Conservation (phyloP, 371 early-diverging fungal species). For the Mucor racemosus region DNA sequence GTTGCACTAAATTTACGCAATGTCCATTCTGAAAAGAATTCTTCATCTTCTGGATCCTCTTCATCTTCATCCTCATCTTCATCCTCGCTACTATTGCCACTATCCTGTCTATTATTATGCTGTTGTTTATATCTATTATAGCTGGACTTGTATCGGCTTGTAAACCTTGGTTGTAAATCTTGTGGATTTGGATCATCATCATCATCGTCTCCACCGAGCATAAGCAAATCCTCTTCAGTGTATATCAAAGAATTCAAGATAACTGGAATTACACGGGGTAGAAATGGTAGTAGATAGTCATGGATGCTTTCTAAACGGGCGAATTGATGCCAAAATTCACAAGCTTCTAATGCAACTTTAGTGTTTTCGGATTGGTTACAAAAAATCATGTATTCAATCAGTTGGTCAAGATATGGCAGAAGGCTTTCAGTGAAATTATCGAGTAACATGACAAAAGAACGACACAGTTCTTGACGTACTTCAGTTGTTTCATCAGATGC, state of each 20-base stretch:
- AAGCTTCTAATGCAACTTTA: slow-evolving; percentile 90
- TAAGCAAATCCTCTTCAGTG: slow-evolving; percentile 82
- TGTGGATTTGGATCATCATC: slow-evolving; percentile 73
- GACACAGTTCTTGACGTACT: slow-evolving; percentile 88
- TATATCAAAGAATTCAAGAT: slow-evolving; percentile 91
- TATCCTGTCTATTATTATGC: slow-evolving; percentile 31
- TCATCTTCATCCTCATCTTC: slow-evolving; percentile 85
- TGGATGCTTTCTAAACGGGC: slow-evolving; percentile 77
- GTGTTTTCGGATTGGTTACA: slow-evolving; percentile 81
- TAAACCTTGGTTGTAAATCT: slow-evolving; percentile 81
- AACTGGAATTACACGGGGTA: slow-evolving; percentile 80
- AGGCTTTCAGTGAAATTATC: slow-evolving; percentile 81
- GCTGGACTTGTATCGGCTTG: slow-evolving; percentile 48
- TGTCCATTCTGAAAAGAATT: slow-evolving; percentile 91
- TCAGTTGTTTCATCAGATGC: slow-evolving; percentile 72
- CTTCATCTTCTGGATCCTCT: slow-evolving; percentile 89
- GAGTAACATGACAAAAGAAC: slow-evolving; percentile 84
- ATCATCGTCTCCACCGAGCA: slow-evolving; percentile 71
- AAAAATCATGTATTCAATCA: slow-evolving; percentile 92
- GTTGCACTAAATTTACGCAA: slow-evolving; percentile 96
- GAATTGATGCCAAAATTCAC: slow-evolving; percentile 96
- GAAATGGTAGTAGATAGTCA: slow-evolving; percentile 74
- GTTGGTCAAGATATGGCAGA: slow-evolving; percentile 73
- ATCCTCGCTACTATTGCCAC: slow-evolving; percentile 35
- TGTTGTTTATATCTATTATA: slow-evolving; percentile 13